Conservation (phyloP, 345 rosid species). For the Orychophragmus violaceus region DNA sequence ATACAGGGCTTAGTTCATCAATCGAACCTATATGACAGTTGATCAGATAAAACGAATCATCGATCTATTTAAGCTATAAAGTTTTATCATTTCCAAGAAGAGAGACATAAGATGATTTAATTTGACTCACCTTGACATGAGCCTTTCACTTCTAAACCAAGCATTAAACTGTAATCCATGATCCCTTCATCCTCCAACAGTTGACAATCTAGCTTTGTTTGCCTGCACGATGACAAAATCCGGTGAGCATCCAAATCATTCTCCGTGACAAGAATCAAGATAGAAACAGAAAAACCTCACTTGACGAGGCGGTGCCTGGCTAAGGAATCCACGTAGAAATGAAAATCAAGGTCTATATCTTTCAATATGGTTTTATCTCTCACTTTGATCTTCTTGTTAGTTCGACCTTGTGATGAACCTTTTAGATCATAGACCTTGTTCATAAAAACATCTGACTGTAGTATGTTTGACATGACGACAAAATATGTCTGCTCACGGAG, state of each 20-base stretch:
- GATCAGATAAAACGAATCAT: neutral
- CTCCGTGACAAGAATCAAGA: constrained; percentile 6
- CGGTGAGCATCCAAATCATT: too few species aligned
- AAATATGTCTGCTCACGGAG: constrained; percentile 45
- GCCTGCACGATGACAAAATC: constrained; percentile 26
- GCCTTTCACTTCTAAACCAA: constrained; percentile 37
- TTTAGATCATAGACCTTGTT: constrained; percentile 48
- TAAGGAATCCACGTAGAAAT: constrained; percentile 43
- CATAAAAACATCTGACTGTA: constrained; percentile 33
- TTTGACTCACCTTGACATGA: constrained; percentile 33
- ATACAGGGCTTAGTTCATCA: constrained; percentile 16
- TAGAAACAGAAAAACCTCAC: constrained; percentile 29
- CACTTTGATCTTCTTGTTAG: constrained; percentile 25
- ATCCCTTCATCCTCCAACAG: constrained; percentile 44
- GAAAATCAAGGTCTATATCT: constrained; percentile 47
- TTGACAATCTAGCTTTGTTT: constrained; percentile 47
- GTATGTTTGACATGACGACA: constrained; percentile 38
- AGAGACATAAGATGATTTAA: neutral
- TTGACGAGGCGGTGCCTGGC: constrained; percentile 36
- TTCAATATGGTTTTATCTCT: constrained; percentile 41
- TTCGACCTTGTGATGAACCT: constrained; percentile 53
- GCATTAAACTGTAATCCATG: constrained; percentile 49
- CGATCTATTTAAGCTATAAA: neutral
- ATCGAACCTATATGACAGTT: constrained; percentile 33
- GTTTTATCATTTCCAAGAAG: neutral